Base-by-base conservation (phyloP, 78 protist genomes). In the Andalucia godoyi region DNA sequence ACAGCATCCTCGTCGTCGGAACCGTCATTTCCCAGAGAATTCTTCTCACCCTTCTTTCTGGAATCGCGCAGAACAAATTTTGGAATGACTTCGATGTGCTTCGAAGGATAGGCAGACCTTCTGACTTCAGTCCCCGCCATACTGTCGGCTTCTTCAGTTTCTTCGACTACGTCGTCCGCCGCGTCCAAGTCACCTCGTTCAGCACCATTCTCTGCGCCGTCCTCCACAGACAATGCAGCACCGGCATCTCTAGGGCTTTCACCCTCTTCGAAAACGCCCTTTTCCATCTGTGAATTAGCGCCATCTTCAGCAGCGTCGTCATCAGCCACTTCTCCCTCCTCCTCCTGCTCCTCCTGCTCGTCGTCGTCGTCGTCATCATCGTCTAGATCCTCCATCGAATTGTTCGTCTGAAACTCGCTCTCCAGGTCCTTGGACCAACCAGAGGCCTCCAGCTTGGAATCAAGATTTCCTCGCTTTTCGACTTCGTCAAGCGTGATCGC, bases 391-490 rank as follows among this genome's bases (percentile, higher is more conserved):
- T 38, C 33, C 41, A 29, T 18, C 15, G 2, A 50, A 0, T n/a
- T 1, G 52, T 1, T 13, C 37, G 0, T 6, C 36, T 27, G 30
- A 17, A 4, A 13, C 34, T 68, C 17, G 39, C 13, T 27, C 39
- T 12, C 51, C 7, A 3, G 23, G 37, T 66, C 32, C 38, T 3
- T 40, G 41, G 1, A 37, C 69, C 18, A 62, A 4, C 79, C 79
- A 15, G 47, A 29, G 0, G 84, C 84, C 18, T 2, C 30, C 23
- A 74, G 60, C 12, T 37, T 25, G 0, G 7, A 29, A 57, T 78
- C 78, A 10, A 78, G 66, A 10, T 2, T 4, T 15, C 13, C 33
- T 25, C 0, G 3, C 1, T 49, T 1, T 13, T 30, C 40, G 8
- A 10, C 23, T 23, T 57, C 66, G 23, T 0, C 68, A 4, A 45